Percentiles rank a stretch among this genome's conserved stretches.
Conservation (phyloP, 2,329 filamentous ascomycete species). For the Colletotrichum lupini region DNA sequence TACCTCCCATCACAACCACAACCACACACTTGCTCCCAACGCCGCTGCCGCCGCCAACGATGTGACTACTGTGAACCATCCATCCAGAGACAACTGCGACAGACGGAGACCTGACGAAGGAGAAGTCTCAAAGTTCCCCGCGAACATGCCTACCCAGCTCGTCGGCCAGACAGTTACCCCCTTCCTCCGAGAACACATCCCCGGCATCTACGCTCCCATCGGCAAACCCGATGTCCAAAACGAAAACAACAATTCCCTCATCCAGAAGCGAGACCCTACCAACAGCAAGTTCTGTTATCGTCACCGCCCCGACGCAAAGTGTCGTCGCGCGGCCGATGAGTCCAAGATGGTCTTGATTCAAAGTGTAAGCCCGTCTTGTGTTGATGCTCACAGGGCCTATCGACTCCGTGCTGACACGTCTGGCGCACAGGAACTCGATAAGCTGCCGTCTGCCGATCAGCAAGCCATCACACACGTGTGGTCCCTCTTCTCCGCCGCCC, state of each 20-base stretch:
- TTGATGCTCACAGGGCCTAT: not conserved
- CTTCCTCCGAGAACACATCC: constrained; percentile 92
- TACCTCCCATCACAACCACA: not conserved
- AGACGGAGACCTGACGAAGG: constrained; percentile 61
- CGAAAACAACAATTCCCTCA: constrained; percentile 49
- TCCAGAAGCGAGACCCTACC: constrained; percentile 52
- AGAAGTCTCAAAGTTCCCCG: constrained; percentile 57
- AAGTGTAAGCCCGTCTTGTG: constrained; percentile 66
- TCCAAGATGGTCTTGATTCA: constrained; percentile 96
- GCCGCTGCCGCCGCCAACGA: constrained; percentile 16
- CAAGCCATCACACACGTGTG: constrained; percentile 97
- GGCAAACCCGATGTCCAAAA: constrained; percentile 65
- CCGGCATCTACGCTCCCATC: constrained; percentile 85
- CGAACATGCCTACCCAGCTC: constrained; percentile 72
- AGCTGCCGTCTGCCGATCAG: constrained; percentile 84
- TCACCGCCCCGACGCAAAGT: constrained; percentile 93
- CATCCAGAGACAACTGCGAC: constrained; percentile 58
- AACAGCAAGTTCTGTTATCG: constrained; percentile 97
- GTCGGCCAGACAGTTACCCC: constrained; percentile 84
- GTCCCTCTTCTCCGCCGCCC: constrained; percentile 96
- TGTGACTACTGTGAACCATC: constrained; percentile 32
- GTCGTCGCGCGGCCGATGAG: constrained; percentile 91
- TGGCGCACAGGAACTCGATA: constrained; percentile 76
- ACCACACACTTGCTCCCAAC: not conserved
- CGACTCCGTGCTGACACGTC: constrained; percentile 40